Evolutionary conservation across 257 asterid species (phyloP), one percentile per base, ranked within the genome.

Genomic region (Paraleonurus japonicus): DNA sequence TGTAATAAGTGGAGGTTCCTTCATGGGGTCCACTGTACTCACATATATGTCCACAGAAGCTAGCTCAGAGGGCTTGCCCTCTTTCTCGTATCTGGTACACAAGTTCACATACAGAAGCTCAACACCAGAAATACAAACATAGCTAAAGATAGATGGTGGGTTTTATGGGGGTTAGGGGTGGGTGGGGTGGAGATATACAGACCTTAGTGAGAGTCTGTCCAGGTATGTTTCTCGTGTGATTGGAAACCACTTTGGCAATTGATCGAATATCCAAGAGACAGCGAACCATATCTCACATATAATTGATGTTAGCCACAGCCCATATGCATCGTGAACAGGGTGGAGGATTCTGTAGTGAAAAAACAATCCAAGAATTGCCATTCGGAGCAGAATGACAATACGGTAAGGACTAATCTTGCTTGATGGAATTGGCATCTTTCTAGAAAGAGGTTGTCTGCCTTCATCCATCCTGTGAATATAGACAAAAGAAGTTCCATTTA

Each of bases 251-350:
- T 93, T 93, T 2, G 98, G 98, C 19, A 94, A 86, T 79, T 90
- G 96, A 76, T 94, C 96, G 7, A 94, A 87, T 69, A 94, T 86
- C 97, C 97, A 94, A 19, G 98, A 90, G 43, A 87, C 91, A 20
- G 96, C 97, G 61, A 94, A 94, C 97, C 97, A 94, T 74, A 94
- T 94, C 88, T 94, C 97, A 70, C 97, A 94, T 76, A 89, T 85
- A 69, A 94, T 85, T 54, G 98, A 94, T 3, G 95, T 88, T 27
- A 94, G 84, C 98, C 98, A 94, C 77, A 94, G 73, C 45, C 95
- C 98, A 82, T 85, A 90, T 50, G 98, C 98, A 78, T 94, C 90
- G 55, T 85, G 43, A 73, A 93, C 98, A 26, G 98, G 98, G 79
- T 93, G 97, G 23, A 26, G 88, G 43, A 93, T 86, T 84, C 98